Evolutionary conservation across 495 filamentous ascomycete genomes (phyloP).

Genomic region (Daldinia decipiens): DNA sequence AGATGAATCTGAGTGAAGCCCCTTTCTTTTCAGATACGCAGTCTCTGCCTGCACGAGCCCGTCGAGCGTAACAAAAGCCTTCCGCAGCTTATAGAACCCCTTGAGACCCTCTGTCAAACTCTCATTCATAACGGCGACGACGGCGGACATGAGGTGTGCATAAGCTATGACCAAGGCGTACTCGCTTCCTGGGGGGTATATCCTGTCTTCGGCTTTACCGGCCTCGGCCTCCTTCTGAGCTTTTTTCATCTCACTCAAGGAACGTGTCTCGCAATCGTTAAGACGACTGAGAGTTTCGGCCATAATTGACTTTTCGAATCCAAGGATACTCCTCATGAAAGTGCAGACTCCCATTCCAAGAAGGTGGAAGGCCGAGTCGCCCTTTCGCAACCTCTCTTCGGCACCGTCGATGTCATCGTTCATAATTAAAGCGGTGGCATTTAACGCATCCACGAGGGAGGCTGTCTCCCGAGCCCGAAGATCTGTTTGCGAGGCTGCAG

Average conservation of each 20-base stretch:
- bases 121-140: slow-evolving; percentile 89
- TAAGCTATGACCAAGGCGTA: slow-evolving; percentile 80
- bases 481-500: slow-evolving; percentile 38
- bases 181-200: slow-evolving; percentile 86
- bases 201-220: slow-evolving; percentile 44
- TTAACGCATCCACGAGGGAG: slow-evolving; percentile 62
- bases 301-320: slow-evolving; percentile 96
- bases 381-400: slow-evolving; percentile 75
- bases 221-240: slow-evolving; percentile 67
- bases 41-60: slow-evolving; percentile 66
- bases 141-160: slow-evolving; percentile 87
- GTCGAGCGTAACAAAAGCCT: slow-evolving; percentile 87
- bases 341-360: slow-evolving; percentile 82
- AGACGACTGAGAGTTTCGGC: slow-evolving; percentile 80
- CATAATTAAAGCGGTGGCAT: slow-evolving; percentile 72
- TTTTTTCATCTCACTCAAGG: slow-evolving; percentile 80
- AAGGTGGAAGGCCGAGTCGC: slow-evolving; percentile 90
- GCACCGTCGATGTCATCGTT: slow-evolving; percentile 93
- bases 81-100: slow-evolving; percentile 92
- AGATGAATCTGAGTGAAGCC: slow-evolving; percentile 23
- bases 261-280: slow-evolving; percentile 78
- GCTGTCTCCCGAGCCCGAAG: slow-evolving; percentile 44
- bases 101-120: slow-evolving; percentile 91
- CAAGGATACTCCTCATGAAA: slow-evolving; percentile 87
- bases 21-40: slow-evolving; percentile 52